Evolutionary conservation across 345 rosid genomes (phyloP).

Genomic region (Cardamine chenopodiifolia): DNA sequence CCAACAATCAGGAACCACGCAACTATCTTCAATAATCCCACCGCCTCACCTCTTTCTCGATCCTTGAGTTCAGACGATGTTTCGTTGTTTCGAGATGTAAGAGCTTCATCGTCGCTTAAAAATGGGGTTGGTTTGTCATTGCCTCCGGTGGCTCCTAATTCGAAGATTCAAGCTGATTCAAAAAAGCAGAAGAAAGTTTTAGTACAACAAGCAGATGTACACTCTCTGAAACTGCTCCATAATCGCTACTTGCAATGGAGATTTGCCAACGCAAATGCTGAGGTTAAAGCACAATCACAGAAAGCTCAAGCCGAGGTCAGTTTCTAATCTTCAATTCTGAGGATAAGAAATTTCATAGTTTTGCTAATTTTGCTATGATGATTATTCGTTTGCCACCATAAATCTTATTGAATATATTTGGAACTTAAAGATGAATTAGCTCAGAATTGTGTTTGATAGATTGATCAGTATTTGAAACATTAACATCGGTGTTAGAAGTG

Average conservation of each 20-base stretch:
- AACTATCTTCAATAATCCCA: conserved; percentile 20
- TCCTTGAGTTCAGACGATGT: conserved; percentile 36
- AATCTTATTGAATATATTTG: neutral
- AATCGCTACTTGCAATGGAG: conserved; percentile 86
- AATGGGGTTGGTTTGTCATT: conserved; percentile 51
- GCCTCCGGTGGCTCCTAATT: conserved; percentile 57
- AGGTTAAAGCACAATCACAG: conserved; percentile 54
- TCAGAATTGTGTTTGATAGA: conserved; percentile 11
- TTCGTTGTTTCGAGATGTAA: conserved; percentile 38
- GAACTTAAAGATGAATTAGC: too few species aligned
- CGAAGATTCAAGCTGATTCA: conserved; percentile 45
- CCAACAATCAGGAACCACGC: conserved; percentile 18
- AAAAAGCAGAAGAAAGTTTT: conserved; percentile 56
- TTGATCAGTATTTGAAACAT: neutral
- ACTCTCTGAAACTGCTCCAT: conserved; percentile 66
- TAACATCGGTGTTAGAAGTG: neutral
- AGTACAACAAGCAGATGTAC: conserved; percentile 61
- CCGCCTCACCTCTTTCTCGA: conserved; percentile 33
- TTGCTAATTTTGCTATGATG: neutral
- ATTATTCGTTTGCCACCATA: neutral
- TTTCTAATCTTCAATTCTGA: neutral
- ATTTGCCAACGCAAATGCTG: conserved; percentile 79
- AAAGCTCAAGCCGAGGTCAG: conserved; percentile 72
- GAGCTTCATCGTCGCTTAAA: conserved; percentile 35
- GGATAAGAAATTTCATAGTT: neutral